Base-by-base conservation (phyloP, 768 basidiomycete genomes). In the Termitomyces heimii region DNA sequence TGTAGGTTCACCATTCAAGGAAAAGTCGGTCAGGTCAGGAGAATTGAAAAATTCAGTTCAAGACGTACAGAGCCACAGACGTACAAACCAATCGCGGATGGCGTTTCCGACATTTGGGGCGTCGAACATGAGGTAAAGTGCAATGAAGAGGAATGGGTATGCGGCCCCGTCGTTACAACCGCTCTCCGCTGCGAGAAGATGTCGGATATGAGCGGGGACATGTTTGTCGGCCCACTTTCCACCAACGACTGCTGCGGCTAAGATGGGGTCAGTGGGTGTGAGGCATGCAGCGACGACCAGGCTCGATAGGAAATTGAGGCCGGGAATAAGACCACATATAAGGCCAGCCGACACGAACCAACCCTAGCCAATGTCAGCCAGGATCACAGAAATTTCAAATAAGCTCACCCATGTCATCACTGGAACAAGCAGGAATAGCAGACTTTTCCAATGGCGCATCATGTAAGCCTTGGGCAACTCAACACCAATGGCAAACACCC, bases 151-250 rank as follows among this genome's bases (percentile, higher is more conserved):
- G 71, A 98, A 98, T 0, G 94, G 95, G 70, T 94, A 97, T 0
- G 95, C 94, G 0, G 96, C 96, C 34, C 97, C 97, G 60, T 99
- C 97, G 69, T 98, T 99, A 66, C 92, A 93, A 8, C 93, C 96
- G 55, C 85, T 87, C 73, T 98, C 96, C 5, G 84, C 85, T 1
- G 85, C 84, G 4, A 82, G 67, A 1, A 83, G 72, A 61, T 83
- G 81, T 32, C 81, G 85, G 42, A 93, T 75, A 66, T 93, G 91
- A 0, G 88, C 85, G 1, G 91, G 92, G 24, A 98, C 96, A 66
- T 98, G 96, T 68, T 98, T 97, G 70, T 98, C 91, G 3, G 97
- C 97, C 74, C 93, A 99, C 75, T 92, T 95, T 32, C 96, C 96
- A 65, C 96, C 96, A 12, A 92, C 83, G 34, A 92, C 94, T 9